Conservation (phyloP, 2,329 filamentous ascomycete species). For the Zymoseptoria brevis region DNA sequence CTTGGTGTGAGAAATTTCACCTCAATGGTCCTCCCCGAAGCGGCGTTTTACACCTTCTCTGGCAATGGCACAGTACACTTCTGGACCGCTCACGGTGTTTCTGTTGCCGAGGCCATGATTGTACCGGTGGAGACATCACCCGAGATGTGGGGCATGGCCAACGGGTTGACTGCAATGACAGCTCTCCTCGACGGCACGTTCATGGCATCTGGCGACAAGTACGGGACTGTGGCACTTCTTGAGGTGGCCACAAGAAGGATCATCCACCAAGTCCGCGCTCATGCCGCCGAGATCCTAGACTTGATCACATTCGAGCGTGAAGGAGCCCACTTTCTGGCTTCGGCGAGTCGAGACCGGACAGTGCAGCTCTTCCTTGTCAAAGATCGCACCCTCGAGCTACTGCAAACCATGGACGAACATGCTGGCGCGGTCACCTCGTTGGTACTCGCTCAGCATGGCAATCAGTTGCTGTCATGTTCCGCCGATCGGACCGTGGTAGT, state of each 20-base stretch:
- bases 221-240: constrained; percentile 61
- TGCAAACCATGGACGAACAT: constrained; percentile 90
- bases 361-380: constrained; percentile 75
- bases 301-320: constrained; percentile 63
- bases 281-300: constrained; percentile 75
- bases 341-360: constrained; percentile 81
- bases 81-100: constrained; percentile 68
- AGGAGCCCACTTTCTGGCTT: constrained; percentile 62
- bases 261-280: constrained; percentile 70
- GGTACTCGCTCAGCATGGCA: constrained; percentile 63
- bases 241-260: constrained; percentile 55
- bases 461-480: constrained; percentile 69
- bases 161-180: constrained; percentile 52
- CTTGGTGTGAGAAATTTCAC: constrained; percentile 64
- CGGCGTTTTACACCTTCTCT: constrained; percentile 86
- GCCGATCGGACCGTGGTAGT: constrained; percentile 81
- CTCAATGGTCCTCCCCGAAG: constrained; percentile 51
- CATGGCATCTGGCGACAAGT: constrained; percentile 76
- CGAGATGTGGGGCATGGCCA: constrained; percentile 40
- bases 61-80: constrained; percentile 70
- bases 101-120: constrained; percentile 51
- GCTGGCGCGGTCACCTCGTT: constrained; percentile 74
- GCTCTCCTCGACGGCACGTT: constrained; percentile 55
- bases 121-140: constrained; percentile 60
- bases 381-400: constrained; percentile 46